Evolutionary conservation across 1,284 basidiomycete species (phyloP), one percentile per base, ranked within the genome.

Genomic region (Cerrena zonata): DNA sequence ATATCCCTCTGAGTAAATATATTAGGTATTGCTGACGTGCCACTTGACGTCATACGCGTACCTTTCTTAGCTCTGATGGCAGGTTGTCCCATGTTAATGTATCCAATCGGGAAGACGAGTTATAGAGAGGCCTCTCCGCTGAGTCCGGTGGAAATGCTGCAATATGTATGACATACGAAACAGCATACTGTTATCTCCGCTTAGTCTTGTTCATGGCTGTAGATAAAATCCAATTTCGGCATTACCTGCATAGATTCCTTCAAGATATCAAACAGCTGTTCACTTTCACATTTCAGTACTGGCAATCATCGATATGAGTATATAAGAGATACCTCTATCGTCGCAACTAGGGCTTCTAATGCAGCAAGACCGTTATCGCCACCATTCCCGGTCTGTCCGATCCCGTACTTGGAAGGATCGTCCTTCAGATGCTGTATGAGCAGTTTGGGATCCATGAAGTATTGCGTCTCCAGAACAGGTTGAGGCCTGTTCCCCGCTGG

Each of bases 341-440:
- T 80, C 19, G 86, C 81, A 13, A 85, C 82, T 15, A 87, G 66
- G 1, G 82, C 86, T 51, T 89, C 86, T 3, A 89, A 65, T 2
- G 80, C 81, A 22, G 84, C 82, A 76, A 86, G 75, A 1, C 85
- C 85, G 47, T 67, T 45, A n/a, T 66, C 44, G 55, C 64, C 75
- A 21, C 76, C 76, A 2, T 72, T 72, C 25, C 73, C 72, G 1
- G 79, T 78, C 47, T 72, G 66, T 1, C 84, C 84, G 21, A 86
- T 71, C 0, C 80, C 81, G 11, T 84, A 65, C 22, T 70, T 71
- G 5, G 59, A 56, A 3, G 72, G 70, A 0, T 76, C 68, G n/a
- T 79, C 74, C 27, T 68, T 69, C 54, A 86, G 67, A 41, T 78
- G 72, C 51, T 69, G 73, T 4, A 69, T 59, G 22, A 80, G 64